Percentiles rank a stretch among this genome's conserved stretches.
These are phyloP conservation scores for Phytophthora citrophthora DNA, from an alignment of 352 stramenopile genomes.

Conservation along the genomic window DNA sequence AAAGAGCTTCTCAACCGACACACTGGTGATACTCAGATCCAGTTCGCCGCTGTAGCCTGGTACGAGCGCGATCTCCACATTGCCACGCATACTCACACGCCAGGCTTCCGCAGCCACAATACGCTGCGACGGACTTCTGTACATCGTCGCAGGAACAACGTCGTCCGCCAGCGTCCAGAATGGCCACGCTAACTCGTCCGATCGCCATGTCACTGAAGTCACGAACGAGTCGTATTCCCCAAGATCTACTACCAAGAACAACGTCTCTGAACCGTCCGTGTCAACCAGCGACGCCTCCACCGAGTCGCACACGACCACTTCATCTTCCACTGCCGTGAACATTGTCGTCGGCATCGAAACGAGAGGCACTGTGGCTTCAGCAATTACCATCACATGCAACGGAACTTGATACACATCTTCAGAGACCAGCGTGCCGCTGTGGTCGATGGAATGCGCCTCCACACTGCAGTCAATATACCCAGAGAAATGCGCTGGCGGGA, in stretches of 20 bases:
- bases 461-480: slow-evolving; percentile 37
- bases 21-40: slow-evolving; percentile 15
- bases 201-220: slow-evolving; percentile 26
- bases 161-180: slow-evolving; percentile 16
- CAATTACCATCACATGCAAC: slow-evolving; percentile 23
- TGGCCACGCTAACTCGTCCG: slow-evolving; percentile 9
- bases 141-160: slow-evolving; percentile 13
- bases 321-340: slow-evolving; percentile 37
- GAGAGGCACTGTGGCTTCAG: slow-evolving; percentile 34
- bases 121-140: slow-evolving; percentile 1
- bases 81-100: slow-evolving; percentile 22
- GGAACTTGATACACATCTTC: slow-evolving; percentile 17
- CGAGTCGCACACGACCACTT: slow-evolving; percentile 23
- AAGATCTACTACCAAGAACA: slow-evolving; percentile 42
- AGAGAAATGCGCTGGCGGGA: slow-evolving; percentile 35
- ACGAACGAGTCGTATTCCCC: slow-evolving; percentile 17
- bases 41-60: slow-evolving; percentile 30
- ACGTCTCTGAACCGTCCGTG: slow-evolving; percentile 41
- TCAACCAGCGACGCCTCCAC: slow-evolving; percentile 40
- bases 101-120: slow-evolving; percentile 12
- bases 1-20: slow-evolving; percentile 11
- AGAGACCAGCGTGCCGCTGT: slow-evolving; percentile 18
- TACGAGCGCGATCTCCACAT: slow-evolving; percentile 30
- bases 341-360: slow-evolving; percentile 8
- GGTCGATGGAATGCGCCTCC: slow-evolving; percentile 22